A percentile compares a stretch with the other conserved stretches of the same genome.
These are phyloP conservation scores for Chimonanthus praecox DNA, from an alignment of 164 flowering plant genomes.

Conservation along the genomic window DNA sequence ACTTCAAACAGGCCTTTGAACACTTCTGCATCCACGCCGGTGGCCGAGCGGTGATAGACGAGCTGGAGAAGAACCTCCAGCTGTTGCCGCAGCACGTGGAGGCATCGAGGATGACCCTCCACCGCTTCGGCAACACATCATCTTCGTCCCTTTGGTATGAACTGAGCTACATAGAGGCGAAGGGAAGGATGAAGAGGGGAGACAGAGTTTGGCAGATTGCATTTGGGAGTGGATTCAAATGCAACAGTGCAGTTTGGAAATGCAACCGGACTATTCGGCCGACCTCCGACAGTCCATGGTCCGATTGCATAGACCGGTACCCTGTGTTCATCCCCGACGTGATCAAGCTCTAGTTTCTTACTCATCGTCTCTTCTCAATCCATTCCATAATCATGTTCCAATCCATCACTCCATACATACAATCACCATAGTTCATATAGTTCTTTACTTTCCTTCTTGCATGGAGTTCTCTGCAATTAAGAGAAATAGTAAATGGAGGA, in stretches of 20 bases:
- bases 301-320: slow-evolving; percentile 13
- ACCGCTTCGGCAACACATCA: slow-evolving; percentile 37
- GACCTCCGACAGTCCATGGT: slow-evolving; percentile 18
- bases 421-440: too few species aligned
- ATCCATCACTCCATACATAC: too few species aligned
- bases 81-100: slow-evolving; percentile 25
- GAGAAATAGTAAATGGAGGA: too few species aligned
- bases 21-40: slow-evolving; percentile 45
- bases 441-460: too few species aligned
- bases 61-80: slow-evolving; percentile 30
- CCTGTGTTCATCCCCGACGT: slow-evolving; percentile 7
- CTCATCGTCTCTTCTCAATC: too few species aligned
- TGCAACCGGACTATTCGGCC: slow-evolving; percentile 8
- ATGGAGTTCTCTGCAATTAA: too few species aligned
- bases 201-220: slow-evolving; percentile 31
- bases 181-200: slow-evolving; percentile 29
- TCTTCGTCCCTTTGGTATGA: slow-evolving; percentile 39
- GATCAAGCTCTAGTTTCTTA: slow-evolving; percentile 6
- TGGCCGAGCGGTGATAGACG: slow-evolving; percentile 43
- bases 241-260: slow-evolving; percentile 30
- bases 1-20: slow-evolving; percentile 38
- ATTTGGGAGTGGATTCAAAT: slow-evolving; percentile 35
- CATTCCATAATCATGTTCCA: too few species aligned
- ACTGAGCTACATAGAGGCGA: slow-evolving; percentile 26
- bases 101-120: slow-evolving; percentile 36